phyloP scores from a whole-genome alignment of 345 rosid species.

The Linum usitatissimum region DNA sequence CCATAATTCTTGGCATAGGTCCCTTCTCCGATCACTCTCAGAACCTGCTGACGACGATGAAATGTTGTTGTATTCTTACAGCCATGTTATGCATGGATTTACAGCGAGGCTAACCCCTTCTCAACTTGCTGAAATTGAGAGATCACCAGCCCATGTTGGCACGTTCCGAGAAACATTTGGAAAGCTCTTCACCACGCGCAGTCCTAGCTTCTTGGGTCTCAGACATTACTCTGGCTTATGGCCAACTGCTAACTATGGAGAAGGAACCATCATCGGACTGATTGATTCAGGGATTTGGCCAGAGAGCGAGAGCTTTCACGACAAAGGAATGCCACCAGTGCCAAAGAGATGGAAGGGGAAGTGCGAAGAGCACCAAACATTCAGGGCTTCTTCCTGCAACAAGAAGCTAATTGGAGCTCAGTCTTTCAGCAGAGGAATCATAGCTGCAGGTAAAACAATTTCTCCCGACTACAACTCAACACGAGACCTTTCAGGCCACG shows the following conservation, averaged over 20 bases:
- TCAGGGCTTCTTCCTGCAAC: background rate
- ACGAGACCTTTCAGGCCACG: background rate
- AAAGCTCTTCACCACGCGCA: slow-evolving; percentile 29
- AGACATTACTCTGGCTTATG: background rate
- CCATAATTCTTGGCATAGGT: slow-evolving; percentile 23
- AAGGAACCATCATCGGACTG: background rate
- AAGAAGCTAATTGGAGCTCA: background rate
- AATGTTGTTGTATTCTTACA: slow-evolving; percentile 28
- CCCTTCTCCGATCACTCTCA: slow-evolving; percentile 14
- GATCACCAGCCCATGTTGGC: slow-evolving; percentile 29
- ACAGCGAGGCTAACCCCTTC: slow-evolving; percentile 37
- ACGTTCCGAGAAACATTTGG: slow-evolving; percentile 27
- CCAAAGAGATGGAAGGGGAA: background rate
- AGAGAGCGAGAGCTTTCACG: background rate
- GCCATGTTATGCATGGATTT: slow-evolving; percentile 33
- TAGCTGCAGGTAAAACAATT: no score
- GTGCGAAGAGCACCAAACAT: background rate
- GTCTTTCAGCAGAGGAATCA: background rate
- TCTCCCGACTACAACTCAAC: no score
- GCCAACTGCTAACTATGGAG: background rate
- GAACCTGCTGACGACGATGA: slow-evolving; percentile 3
- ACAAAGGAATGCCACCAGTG: background rate
- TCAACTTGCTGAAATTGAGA: slow-evolving; percentile 30
- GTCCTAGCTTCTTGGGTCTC: slow-evolving; percentile 32
- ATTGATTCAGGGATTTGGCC: background rate